Evolutionary conservation across 805 yeast genomes (phyloP), one percentile per base, ranked within the genome.

Genomic region (Brettanomyces sp.): DNA sequence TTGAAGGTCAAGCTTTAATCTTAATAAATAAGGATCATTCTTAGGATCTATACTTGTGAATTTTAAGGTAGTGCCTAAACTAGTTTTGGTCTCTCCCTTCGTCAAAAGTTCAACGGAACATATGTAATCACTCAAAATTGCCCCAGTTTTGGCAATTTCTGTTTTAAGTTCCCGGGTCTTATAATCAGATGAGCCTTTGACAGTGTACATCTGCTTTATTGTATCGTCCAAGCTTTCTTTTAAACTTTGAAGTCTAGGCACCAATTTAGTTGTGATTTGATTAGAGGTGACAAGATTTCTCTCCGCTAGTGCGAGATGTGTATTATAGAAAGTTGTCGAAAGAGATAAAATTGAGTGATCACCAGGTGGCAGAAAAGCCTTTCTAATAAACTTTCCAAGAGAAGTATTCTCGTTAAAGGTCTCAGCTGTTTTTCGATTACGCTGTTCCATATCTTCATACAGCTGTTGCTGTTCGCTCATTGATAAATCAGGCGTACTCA

Each of bases 91-190:
- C 36, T 63, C 60, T 22, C 68, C 67, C 36, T 60, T 67, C 36
- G 66, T 68, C 46, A 70, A 59, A 40, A 65, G 60, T 44, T 69
- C 74, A 12, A 73, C 64, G 9, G 75, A 60, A n/a, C 68, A 63
- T 36, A 69, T 66, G 56, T 73, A 74, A 47, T 70, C 73, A 21
- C 67, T 66, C 46, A 82, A 59, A 14, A 75, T 57, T 44, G 75
- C 75, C 5, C 86, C 86, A 2, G 86, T 80, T 44, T 73, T 69
- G 46, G 82, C 79, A 34, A 82, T 73, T 52, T 82, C 87, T 48
- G 68, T 72, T 46, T 72, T 74, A 47, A 82, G 68, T 52, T 76
- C 76, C 41, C 76, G 74, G 4, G 60, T 56, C 51, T 78, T 80
- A 63, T 80, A 82, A 59, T 82, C 87, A 5, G 61, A 57, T 24